A percentile compares a stretch with the other conserved stretches of the same genome.
phyloP scores from a whole-genome alignment of 1,284 basidiomycete genomes.

The Retiboletus flavoniger region DNA sequence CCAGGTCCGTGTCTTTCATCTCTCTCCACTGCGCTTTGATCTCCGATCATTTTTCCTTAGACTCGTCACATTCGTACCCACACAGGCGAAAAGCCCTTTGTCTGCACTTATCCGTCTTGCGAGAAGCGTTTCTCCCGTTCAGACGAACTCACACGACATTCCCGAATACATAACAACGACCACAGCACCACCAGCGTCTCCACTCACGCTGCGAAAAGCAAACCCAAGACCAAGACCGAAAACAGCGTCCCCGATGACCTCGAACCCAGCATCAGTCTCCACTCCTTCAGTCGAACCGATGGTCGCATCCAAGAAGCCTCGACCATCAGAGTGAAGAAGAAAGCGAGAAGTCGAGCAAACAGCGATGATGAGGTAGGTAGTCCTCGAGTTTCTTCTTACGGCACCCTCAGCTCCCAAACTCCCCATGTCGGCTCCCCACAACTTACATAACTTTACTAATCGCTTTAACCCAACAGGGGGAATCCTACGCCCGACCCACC shows the following conservation, averaged over 20 bases:
- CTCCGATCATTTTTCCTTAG: slow-evolving; percentile 43
- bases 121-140: slow-evolving; percentile 98
- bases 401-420: slow-evolving; percentile 5
- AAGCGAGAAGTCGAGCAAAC: slow-evolving; percentile 71
- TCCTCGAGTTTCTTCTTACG: slow-evolving; percentile 5
- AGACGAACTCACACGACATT: slow-evolving; percentile 95
- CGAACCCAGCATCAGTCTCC: slow-evolving; percentile 30
- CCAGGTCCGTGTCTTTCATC: slow-evolving; percentile 58
- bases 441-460: slow-evolving; percentile 25
- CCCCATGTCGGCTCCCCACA: slow-evolving; percentile 22
- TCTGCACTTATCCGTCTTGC: slow-evolving; percentile 91
- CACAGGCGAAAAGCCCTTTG: slow-evolving; percentile 97
- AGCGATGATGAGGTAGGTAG: slow-evolving; percentile 73
- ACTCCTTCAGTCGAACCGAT: slow-evolving; percentile 27
- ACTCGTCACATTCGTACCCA: slow-evolving; percentile 98
- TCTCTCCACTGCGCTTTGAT: slow-evolving; percentile 17
- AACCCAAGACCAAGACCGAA: slow-evolving; percentile 36
- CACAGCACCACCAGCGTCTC: slow-evolving; percentile 33
- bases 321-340: slow-evolving; percentile 55
- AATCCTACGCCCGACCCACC: slow-evolving; percentile 71
- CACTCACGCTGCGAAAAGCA: slow-evolving; percentile 31
- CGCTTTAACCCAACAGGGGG: slow-evolving; percentile 39
- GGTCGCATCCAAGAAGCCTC: slow-evolving; percentile 26
- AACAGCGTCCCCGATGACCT: slow-evolving; percentile 38
- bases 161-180: slow-evolving; percentile 84